Conservation (phyloP, 208 protist species). For the Trypanosoma boissoni region DNA sequence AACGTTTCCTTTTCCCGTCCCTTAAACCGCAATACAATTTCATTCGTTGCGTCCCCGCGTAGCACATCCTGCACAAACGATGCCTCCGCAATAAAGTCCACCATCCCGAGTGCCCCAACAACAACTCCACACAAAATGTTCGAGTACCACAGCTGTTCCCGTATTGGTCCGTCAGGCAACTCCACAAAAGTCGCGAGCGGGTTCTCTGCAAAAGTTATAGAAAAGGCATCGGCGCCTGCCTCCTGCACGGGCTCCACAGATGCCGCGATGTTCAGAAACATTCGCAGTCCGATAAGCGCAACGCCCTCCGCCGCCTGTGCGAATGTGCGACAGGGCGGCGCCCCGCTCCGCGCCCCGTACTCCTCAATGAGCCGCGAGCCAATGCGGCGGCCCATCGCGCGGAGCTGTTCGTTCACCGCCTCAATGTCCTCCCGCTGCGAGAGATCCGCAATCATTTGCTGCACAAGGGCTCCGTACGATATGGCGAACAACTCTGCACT, state of each 20-base stretch:
- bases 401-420: constrained; percentile 95
- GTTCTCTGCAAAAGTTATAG: constrained; percentile 95
- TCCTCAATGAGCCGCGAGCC: constrained; percentile 96
- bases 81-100: constrained; percentile 84
- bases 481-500: constrained; percentile 97
- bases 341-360: constrained; percentile 90
- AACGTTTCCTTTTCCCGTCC: constrained; percentile 76
- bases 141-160: constrained; percentile 91
- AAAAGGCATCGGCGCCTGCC: constrained; percentile 65
- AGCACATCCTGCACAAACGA: constrained; percentile 85
- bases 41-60: constrained; percentile 83
- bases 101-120: constrained; percentile 93
- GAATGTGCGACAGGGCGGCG: constrained; percentile 86
- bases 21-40: constrained; percentile 86
- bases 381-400: constrained; percentile 97
- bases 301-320: constrained; percentile 94
- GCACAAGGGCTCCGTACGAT: constrained; percentile 96
- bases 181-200: constrained; percentile 97
- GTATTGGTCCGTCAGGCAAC: constrained; percentile 90
- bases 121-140: constrained; percentile 98
- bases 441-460: constrained; percentile 95
- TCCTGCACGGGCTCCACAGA: constrained; percentile 84
- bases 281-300: constrained; percentile 94
- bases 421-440: constrained; percentile 89
- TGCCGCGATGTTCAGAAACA: constrained; percentile 95